Evolutionary conservation across 768 basidiomycete species (phyloP), one percentile per base, ranked within the genome.

Genomic region (Crassisporium funariophilum): DNA sequence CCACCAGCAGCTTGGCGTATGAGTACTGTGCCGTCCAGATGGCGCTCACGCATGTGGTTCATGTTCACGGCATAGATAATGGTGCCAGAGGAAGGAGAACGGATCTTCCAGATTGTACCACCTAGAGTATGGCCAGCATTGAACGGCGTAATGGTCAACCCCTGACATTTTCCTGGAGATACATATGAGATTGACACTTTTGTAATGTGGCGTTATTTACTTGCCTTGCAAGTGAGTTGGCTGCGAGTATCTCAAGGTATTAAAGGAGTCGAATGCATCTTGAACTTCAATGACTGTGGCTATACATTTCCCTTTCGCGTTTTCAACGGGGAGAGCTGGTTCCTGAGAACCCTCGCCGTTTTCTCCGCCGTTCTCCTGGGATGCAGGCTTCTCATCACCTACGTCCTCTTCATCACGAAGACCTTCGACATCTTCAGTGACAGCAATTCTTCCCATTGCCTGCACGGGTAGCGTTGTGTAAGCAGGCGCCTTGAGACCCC

Each of bases 51-150:
- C 80, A 92, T 95, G 65, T 99, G 97, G 64, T 98, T 98, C 73
- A 98, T 76, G 55, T 93, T 82, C 13, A 98, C 91, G 7, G 94
- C 94, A 62, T 99, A 98, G 19, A 98, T 73, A 24, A 98, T 87
- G 3, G 97, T 98, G 3, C 95, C 95, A 9, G 91, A 91, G 0
- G 94, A 93, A 2, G 97, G 94, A 0, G 95, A 98, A n/a, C 97
- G 85, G 51, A 99, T 88, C 63, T 98, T 98, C 94, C 94, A 98
- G 53, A 99, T 89, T 4, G 95, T 92, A 35, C 95, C 97, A 50
- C 97, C 97, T 12, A 99, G 79, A 0, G 91, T 91, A 65, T 98
- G 95, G 0, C 95, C 97, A 10, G 93, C 88, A 58, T 90, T 88
- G 68, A 94, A 97, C 1, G 97, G 93, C 13, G 94, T 95, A 53